These are phyloP conservation scores for Coniochaeta hoffmannii DNA, from an alignment of 2,329 filamentous ascomycete genomes.

Conservation along the genomic window DNA sequence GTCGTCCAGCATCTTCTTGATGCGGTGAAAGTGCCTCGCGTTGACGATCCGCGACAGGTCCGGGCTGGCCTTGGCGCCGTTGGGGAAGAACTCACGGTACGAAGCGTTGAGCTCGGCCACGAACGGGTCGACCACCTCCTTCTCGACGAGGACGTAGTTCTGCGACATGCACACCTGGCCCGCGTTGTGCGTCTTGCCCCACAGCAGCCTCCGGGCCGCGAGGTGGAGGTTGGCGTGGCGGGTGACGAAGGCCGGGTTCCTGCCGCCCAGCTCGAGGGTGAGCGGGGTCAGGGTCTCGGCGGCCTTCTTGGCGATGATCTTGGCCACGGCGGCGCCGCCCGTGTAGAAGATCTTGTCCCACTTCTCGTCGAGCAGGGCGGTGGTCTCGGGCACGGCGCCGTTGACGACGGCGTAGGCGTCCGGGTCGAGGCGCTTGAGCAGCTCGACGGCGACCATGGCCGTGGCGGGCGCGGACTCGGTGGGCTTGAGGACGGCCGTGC, in stretches of 20 bases:
- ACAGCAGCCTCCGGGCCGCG: constrained; percentile 77
- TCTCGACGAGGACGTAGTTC: constrained; percentile 85
- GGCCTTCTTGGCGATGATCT: constrained; percentile 83
- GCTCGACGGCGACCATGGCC: constrained; percentile 71
- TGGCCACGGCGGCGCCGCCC: constrained; percentile 69
- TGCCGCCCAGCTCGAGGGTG: constrained; percentile 81
- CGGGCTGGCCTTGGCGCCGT: constrained; percentile 68
- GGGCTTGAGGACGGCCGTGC: constrained; percentile 84
- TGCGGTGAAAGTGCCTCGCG: constrained; percentile 65
- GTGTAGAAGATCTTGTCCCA: constrained; percentile 99
- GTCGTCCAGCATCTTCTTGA: constrained; percentile 87
- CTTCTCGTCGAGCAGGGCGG: constrained; percentile 74
- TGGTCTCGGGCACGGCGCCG: constrained; percentile 73
- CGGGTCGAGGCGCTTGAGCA: constrained; percentile 72
- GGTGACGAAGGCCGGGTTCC: constrained; percentile 87
- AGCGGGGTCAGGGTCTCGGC: constrained; percentile 84
- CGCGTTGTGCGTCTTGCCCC: constrained; percentile 80
- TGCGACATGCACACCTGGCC: constrained; percentile 91
- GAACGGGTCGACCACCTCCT: constrained; percentile 62
- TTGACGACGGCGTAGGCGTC: constrained; percentile 72
- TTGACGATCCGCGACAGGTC: constrained; percentile 82
- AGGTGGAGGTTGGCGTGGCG: constrained; percentile 72
- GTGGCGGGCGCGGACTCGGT: constrained; percentile 73
- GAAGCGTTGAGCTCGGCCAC: constrained; percentile 66
- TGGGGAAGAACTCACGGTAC: constrained; percentile 73